Evolutionary conservation across 768 basidiomycete genomes (phyloP).

Genomic region (Grammothele lineata): DNA sequence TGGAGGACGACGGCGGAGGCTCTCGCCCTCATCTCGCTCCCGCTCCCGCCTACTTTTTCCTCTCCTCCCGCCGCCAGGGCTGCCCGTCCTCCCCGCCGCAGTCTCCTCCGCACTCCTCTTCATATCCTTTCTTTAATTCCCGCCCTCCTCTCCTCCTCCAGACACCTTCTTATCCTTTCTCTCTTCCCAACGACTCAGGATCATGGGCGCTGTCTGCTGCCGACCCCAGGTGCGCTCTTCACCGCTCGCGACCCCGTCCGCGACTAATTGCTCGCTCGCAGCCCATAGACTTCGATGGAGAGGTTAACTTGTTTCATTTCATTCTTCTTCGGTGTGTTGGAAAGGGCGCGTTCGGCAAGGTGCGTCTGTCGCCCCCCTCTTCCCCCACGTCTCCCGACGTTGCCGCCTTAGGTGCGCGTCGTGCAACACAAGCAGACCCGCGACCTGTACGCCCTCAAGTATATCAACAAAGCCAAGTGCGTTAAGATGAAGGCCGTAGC

Average conservation of each 20-base stretch:
- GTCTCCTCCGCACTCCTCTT: constrained; percentile 3
- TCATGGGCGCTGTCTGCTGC: constrained; percentile 85
- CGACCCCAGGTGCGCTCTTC: constrained; percentile 58
- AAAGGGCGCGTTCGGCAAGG: constrained; percentile 99
- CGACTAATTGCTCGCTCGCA: constrained; percentile 26
- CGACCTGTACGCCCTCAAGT: constrained; percentile 95
- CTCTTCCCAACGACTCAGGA: constrained; percentile 17
- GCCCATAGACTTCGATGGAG: constrained; percentile 95
- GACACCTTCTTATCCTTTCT: constrained; percentile 5
- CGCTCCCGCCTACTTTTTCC: constrained; percentile 2
- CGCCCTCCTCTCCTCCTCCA: constrained; percentile 1
- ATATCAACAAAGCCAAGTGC: constrained; percentile 97
- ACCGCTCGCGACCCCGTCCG: neutral
- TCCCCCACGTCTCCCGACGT: constrained; percentile 8
- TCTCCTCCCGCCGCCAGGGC: constrained; percentile 11
- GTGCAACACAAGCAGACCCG: constrained; percentile 99
- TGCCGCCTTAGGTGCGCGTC: constrained; percentile 76
- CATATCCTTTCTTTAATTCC: constrained; percentile 6
- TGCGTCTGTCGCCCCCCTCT: constrained; percentile 29
- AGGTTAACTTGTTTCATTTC: constrained; percentile 97
- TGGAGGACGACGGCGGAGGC: neutral
- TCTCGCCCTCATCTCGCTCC: neutral
- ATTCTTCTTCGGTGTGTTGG: constrained; percentile 93
- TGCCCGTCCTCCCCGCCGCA: constrained; percentile 8
- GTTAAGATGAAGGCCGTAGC: constrained; percentile 98